Evolutionary conservation across 305 asterid genomes (phyloP).

Genomic region (Fraxinus greggii): DNA sequence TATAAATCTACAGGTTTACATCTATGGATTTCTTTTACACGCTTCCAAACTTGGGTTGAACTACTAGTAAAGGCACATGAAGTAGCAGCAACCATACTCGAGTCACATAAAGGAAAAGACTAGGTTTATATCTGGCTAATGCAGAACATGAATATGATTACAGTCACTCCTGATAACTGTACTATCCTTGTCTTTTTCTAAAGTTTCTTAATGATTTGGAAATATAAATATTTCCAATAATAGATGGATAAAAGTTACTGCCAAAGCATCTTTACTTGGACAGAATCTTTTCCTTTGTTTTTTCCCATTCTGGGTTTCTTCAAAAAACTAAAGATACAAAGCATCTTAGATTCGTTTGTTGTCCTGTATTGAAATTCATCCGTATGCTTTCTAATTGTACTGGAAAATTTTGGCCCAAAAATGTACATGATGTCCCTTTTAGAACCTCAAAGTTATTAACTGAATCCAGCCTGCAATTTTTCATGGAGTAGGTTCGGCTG

Average conservation of each 20-base stretch:
- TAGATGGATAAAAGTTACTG: background rate
- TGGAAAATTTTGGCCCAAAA: background rate
- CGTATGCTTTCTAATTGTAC: background rate
- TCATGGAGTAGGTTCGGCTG: constrained; percentile 79
- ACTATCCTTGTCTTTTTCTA: background rate
- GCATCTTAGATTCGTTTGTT: background rate
- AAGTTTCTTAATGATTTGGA: background rate
- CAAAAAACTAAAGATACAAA: background rate
- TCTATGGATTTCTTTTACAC: background rate
- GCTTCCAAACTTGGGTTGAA: background rate
- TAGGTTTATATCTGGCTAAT: background rate
- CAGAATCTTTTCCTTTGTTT: background rate
- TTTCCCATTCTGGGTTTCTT: background rate
- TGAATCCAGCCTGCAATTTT: constrained; percentile 19
- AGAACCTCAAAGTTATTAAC: constrained; percentile 16
- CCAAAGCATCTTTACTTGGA: background rate
- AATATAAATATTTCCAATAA: background rate
- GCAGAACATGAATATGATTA: background rate
- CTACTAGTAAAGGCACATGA: background rate
- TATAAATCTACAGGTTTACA: background rate
- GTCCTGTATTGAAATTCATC: background rate
- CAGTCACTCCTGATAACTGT: background rate
- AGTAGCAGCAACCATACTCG: background rate
- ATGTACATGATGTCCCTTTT: constrained; percentile 11
- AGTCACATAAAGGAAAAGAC: background rate